Evolutionary conservation across 352 stramenopile species (phyloP).

Genomic region (Phytopythium mirpurense): DNA sequence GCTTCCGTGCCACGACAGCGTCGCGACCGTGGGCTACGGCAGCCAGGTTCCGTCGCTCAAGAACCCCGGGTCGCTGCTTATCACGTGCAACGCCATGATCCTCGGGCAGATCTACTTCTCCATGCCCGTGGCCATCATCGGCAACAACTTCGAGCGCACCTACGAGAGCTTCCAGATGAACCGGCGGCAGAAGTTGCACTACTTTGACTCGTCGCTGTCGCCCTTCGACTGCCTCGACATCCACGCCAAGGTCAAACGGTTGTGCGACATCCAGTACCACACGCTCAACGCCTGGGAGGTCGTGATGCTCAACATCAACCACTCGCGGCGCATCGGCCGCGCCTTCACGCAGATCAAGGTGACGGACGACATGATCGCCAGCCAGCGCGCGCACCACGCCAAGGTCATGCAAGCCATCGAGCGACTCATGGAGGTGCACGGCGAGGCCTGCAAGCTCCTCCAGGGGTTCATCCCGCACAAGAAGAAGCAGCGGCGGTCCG

Average conservation of each 20-base stretch:
- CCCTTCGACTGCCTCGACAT: slow-evolving; percentile 46
- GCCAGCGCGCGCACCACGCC: slow-evolving; percentile 22
- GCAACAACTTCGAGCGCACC: slow-evolving; percentile 62
- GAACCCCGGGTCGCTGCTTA: slow-evolving; percentile 40
- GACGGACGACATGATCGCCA: slow-evolving; percentile 16
- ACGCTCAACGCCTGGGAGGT: slow-evolving; percentile 40
- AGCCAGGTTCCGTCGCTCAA: slow-evolving; percentile 53
- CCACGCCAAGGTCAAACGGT: slow-evolving; percentile 37
- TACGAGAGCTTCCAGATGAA: slow-evolving; percentile 60
- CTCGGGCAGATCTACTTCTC: slow-evolving; percentile 75
- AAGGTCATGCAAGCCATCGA: slow-evolving; percentile 48
- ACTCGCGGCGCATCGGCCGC: slow-evolving; percentile 1
- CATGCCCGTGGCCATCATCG: slow-evolving; percentile 75
- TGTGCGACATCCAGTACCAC: slow-evolving; percentile 63
- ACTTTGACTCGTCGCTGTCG: slow-evolving; percentile 41
- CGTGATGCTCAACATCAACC: slow-evolving; percentile 34
- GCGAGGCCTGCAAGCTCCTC: slow-evolving; percentile 28
- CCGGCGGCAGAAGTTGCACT: slow-evolving; percentile 43
- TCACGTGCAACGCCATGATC: slow-evolving; percentile 67
- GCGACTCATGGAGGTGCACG: slow-evolving; percentile 32
- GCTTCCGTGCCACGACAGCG: slow-evolving; percentile 16
- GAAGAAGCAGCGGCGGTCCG: slow-evolving; percentile 10
- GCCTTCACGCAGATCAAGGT: not conserved
- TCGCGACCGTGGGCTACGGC: slow-evolving; percentile 75
- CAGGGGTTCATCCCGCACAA: slow-evolving; percentile 57